A percentile compares a stretch with the other conserved stretches of the same genome.
These are phyloP conservation scores for Thelonectria discophora DNA, from an alignment of 2,329 filamentous ascomycete genomes.

Conservation along the genomic window DNA sequence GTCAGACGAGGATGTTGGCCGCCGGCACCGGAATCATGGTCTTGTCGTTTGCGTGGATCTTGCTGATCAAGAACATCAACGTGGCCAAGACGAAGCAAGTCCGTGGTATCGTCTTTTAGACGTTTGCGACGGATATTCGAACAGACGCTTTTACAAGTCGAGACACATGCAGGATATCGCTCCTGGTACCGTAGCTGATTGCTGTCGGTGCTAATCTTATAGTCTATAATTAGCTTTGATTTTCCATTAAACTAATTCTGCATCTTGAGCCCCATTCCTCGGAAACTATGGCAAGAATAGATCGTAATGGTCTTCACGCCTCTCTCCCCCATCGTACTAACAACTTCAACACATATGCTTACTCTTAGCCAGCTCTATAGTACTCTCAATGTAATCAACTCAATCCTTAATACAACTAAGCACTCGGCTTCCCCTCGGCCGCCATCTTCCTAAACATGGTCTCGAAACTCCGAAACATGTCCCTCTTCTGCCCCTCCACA, in stretches of 20 bases:
- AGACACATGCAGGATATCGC: neutral
- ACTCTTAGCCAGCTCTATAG: too few species aligned
- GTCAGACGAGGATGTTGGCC: constrained; percentile 56
- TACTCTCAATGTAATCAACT: too few species aligned
- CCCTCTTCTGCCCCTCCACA: neutral
- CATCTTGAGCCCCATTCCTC: too few species aligned
- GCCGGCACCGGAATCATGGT: constrained; percentile 44
- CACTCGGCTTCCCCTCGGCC: neutral
- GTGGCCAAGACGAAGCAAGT: constrained; percentile 56
- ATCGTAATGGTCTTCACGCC: too few species aligned
- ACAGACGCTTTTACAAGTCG: neutral
- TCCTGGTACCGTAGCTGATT: neutral
- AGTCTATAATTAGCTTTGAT: neutral
- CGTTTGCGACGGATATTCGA: neutral
- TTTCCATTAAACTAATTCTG: neutral
- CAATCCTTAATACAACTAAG: neutral
- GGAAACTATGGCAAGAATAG: too few species aligned
- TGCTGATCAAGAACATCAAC: constrained; percentile 59
- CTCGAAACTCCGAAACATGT: constrained; percentile 5
- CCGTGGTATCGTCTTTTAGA: constrained; percentile 60
- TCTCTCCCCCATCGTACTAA: too few species aligned
- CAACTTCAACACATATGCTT: too few species aligned
- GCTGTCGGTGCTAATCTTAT: neutral
- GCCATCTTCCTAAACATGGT: constrained; percentile 14
- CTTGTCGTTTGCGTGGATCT: constrained; percentile 46